Evolutionary conservation across 1,284 basidiomycete species (phyloP).

Genomic region (Kwoniella shivajii): DNA sequence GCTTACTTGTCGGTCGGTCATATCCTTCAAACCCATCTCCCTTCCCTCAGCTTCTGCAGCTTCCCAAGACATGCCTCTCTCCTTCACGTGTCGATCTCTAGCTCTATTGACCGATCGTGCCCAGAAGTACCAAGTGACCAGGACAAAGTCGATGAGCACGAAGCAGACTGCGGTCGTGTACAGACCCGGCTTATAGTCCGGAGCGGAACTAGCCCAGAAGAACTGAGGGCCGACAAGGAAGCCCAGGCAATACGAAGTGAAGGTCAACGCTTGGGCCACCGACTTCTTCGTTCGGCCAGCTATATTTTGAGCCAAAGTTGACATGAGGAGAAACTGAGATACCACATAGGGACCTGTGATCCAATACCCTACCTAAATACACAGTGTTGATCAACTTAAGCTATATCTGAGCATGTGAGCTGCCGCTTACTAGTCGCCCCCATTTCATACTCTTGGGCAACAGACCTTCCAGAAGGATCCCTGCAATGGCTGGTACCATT

Average conservation of each 20-base stretch:
- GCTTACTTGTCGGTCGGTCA: constrained; percentile 21
- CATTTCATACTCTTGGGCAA: constrained; percentile 12
- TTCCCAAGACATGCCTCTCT: constrained; percentile 13
- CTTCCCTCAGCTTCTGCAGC: constrained; percentile 16
- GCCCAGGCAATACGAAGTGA: constrained; percentile 21
- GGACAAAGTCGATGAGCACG: constrained; percentile 6
- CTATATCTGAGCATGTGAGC: background rate
- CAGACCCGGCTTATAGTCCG: constrained; percentile 29
- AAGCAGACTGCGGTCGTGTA: constrained; percentile 22
- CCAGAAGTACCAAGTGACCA: constrained; percentile 17
- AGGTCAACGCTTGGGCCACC: constrained; percentile 16
- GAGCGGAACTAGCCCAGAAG: constrained; percentile 38
- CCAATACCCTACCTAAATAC: constrained; percentile 17
- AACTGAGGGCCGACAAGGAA: constrained; percentile 35
- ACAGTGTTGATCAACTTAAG: background rate
- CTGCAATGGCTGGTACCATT: constrained; percentile 11
- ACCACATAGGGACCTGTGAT: constrained; percentile 16
- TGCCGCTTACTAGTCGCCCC: constrained; percentile 14
- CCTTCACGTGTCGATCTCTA: constrained; percentile 11
- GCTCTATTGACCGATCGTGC: constrained; percentile 17
- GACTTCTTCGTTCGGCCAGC: constrained; percentile 32
- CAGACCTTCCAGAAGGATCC: constrained; percentile 20
- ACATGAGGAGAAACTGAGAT: constrained; percentile 13
- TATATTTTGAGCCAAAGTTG: constrained; percentile 15
- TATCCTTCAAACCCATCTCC: constrained; percentile 16